Evolutionary conservation across 164 flowering plant species (phyloP), one percentile per base, ranked within the genome.

Genomic region (Vitis rotundifolia): DNA sequence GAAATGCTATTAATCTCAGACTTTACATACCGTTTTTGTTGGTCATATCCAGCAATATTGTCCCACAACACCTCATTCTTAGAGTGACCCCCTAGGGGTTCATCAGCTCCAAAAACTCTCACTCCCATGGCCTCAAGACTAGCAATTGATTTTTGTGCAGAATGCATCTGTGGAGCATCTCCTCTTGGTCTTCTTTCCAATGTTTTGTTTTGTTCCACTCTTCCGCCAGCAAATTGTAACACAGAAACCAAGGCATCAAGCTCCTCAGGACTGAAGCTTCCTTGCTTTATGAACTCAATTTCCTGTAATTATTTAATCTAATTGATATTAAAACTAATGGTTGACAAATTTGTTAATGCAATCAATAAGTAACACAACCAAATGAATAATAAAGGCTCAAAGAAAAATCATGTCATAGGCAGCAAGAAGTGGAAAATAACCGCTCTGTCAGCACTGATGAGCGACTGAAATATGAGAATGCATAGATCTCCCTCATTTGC

Each of bases 281-380:
- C 98, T 55, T 69, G 74, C 84, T 93, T 95, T 68, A 95, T 85
- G 73, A 95, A 93, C 79, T 93, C 99, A 81, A 95, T 87, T 83
- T 95, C 99, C 99, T 95, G 82, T 63, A 77, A 55, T 60, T 8
- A 53, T 63, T 68, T 47, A 66, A 14, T 3, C 12, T 11, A 57
- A 70, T 22, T 18, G 50, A 16, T 55, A 59, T 4, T 15, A 67
- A 15, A 66, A 69, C 62, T 37, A 6, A 37, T 37, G 44, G 44
- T 37, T 37, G 44, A 37, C 4, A 22, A 57, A 28, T 57, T 50
- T 47, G 11, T 37, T 49, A 4, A 63, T 3, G 44, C 44, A 37
- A 37, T 2, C 44, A 37, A 37, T 37, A 22, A 22, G 26, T 22
- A 37, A 37, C 44, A 37, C 44, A 37, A 37, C 44, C 44, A 69